Evolutionary conservation across 768 basidiomycete species (phyloP).

Genomic region (Suillus fuscotomentosus): DNA sequence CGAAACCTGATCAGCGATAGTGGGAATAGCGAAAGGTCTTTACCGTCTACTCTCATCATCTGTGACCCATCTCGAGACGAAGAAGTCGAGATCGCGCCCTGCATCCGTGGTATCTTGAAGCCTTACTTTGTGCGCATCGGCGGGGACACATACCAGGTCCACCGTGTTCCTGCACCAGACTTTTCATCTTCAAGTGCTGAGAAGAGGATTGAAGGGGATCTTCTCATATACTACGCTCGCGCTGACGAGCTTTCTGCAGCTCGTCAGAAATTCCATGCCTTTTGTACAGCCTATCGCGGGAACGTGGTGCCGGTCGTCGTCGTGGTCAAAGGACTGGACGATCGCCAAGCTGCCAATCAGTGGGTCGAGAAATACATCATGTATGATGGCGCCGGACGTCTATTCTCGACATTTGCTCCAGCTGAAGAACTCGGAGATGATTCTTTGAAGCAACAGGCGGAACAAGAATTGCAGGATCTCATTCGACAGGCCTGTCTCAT

Average conservation of each 20-base stretch:
- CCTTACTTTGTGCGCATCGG: neutral
- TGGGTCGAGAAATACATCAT: neutral
- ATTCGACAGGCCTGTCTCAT: neutral
- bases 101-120: neutral
- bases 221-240: constrained; percentile 2
- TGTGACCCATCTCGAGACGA: neutral
- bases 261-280: neutral
- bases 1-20: constrained; percentile 1
- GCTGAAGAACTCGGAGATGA: neutral
- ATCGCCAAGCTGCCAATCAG: constrained; percentile 14
- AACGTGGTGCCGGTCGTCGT: constrained; percentile 18
- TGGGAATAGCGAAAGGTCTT: neutral
- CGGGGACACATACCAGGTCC: neutral
- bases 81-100: neutral
- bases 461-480: neutral
- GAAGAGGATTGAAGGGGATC: neutral
- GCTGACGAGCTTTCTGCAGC: neutral
- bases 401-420: neutral
- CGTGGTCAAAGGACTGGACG: constrained; percentile 13
- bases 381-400: neutral
- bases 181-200: neutral
- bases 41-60: constrained; percentile 4
- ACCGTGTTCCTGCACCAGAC: neutral
- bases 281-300: constrained; percentile 15
- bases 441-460: neutral